Evolutionary conservation across 164 flowering plant genomes (phyloP), one percentile per base, ranked within the genome.

Genomic region (Vitis rupestris): DNA sequence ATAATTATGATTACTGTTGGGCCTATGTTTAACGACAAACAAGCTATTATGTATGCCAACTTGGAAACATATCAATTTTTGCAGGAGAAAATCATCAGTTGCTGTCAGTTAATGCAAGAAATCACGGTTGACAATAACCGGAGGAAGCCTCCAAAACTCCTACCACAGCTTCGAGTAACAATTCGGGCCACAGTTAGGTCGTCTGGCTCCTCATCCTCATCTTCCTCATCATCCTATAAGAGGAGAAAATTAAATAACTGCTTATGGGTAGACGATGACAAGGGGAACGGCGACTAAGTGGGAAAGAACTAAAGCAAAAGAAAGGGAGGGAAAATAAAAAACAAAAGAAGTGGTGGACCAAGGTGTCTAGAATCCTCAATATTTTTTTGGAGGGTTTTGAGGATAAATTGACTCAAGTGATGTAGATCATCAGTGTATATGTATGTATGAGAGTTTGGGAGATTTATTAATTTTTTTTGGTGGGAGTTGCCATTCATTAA

Each of bases 11-110:
- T 67, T 68, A 15, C 11, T 14, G 23, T 61, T 63, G 51, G 19
- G 48, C 37, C 31, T 68, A 56, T 68, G 30, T 71, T 11, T 49
- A 54, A 29, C 47, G 8, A 56, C 61, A 71, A 27, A 10, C n/a
- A 49, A 27, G 54, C 49, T 44, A n/a, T 37, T 37, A 37, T 37
- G 13, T 48, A 60, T 68, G 64, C 75, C 72, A 78, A 78, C 66
- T 57, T 62, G 9, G 27, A 53, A 58, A 56, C 50, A 70, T 48
- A 19, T 59, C 10, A 10, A 49, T 30, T 64, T 53, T 65, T 66
- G 83, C 89, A 93, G 98, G 98, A 94, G 72, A 84, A 80, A 69
- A 85, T 91, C 63, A 64, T 71, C 53, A 76, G 83, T 23, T 94
- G 98, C 82, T 84, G 82, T 76, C 64, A 64, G 70, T 57, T 88